Conservation (phyloP, 176 grass and related monocot genomes). For the Lolium perenne region DNA sequence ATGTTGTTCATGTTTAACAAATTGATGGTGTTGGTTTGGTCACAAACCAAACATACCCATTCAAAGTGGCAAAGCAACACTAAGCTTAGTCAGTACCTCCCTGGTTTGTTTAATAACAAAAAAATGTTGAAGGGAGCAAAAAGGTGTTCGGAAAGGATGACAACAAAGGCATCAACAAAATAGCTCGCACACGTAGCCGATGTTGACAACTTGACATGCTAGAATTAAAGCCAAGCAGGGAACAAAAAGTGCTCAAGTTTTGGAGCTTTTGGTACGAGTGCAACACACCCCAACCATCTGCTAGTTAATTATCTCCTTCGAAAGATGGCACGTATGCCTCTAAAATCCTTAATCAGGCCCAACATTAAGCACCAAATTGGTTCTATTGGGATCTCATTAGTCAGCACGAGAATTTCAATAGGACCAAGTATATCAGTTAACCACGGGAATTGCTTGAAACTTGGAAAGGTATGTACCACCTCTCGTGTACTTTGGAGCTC, state of each 20-base stretch:
- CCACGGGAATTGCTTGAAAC: not conserved
- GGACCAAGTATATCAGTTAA: not conserved
- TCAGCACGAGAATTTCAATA: not conserved
- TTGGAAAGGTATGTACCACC: not conserved
- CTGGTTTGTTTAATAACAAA: no score
- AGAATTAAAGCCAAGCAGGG: not conserved
- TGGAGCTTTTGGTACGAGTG: not conserved
- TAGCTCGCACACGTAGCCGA: not conserved
- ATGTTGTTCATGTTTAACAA: no score
- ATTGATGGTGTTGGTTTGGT: no score
- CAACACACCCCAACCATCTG: constrained; percentile 20
- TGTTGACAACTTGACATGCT: not conserved
- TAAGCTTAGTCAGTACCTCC: no score
- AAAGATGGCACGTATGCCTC: not conserved
- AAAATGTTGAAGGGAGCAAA: not conserved
- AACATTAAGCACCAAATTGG: not conserved
- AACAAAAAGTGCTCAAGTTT: not conserved
- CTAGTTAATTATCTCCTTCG: no score
- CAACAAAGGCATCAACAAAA: constrained; percentile 7
- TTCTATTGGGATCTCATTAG: not conserved
- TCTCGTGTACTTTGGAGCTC: not conserved
- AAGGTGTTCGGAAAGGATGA: not conserved
- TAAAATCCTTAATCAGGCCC: constrained; percentile 47
- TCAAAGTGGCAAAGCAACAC: no score
- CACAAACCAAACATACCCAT: no score